Evolutionary conservation across 805 yeast genomes (phyloP), one percentile per base, ranked within the genome.

Genomic region (Nakazawaea wyomingensis): DNA sequence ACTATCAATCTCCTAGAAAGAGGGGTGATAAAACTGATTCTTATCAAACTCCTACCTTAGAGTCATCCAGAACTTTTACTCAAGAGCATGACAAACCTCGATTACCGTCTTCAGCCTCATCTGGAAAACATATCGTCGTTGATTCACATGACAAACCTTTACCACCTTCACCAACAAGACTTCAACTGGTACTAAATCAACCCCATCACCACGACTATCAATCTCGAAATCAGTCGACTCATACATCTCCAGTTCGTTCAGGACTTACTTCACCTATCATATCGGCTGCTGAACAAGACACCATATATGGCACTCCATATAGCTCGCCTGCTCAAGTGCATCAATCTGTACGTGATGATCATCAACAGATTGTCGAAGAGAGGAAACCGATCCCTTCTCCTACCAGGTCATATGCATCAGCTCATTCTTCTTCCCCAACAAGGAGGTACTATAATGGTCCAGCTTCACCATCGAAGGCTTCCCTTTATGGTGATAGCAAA

Each of bases 401-500:
- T 13, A 18, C 39, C 18, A 16, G 19, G 31, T 39, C 43, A 2
- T 13, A 18, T 28, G 42, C 30, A 13, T 39, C 36, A 16, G 8
- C 31, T 10, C 30, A 21, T n/a, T 24, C 33, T 4, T 32, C 41
- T 18, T 37, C 41, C 6, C 46, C 46, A 13, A 16, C 41, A 3
- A 36, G 22, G 37, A 29, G 38, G 4, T 35, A 33, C 14, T 41
- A 41, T 34, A 39, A 39, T 5, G 35, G 32, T n/a, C n/a, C n/a
- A n/a, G n/a, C n/a, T n/a, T 24, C 27, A 24, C 35, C 39, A 7
- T 21, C 44, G 4, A 40, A 29, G 22, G 34, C 6, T 8, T 40
- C 43, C n/a, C 19, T 40, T 20, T 40, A 40, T 34, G 43, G 43
- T 1, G 34, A 24, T n/a, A 38, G 34, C 21, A 26, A 14, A 26